Evolutionary conservation across 1,139 yeast genomes (phyloP), one percentile per base, ranked within the genome.

Genomic region (Magnusiomyces ingens): DNA sequence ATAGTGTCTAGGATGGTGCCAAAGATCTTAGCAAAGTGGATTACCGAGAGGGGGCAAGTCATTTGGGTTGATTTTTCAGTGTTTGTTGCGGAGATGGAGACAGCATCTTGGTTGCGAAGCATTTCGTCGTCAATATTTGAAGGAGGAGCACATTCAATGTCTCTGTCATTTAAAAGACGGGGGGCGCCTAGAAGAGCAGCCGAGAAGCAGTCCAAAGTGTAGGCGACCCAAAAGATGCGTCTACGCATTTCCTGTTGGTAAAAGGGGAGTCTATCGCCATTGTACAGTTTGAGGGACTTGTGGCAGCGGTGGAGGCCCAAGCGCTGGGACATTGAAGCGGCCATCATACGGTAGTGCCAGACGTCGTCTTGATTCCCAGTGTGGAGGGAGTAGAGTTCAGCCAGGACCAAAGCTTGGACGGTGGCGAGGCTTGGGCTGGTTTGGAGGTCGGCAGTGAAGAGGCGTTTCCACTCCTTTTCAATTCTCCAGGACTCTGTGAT

Each of bases 281-380:
- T 80, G 51, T 78, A 78, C 8, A 81, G 78, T 5, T 84, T 82
- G 4, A 89, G 91, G 0, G 94, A 91, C 13, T 91, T 85, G 13
- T 95, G 96, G 69, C 95, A 85, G 59, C 95, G 77, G 65, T 89
- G 95, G 51, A 90, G 74, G 61, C 96, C 80, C 53, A 90, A 71
- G 61, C 90, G 94, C 63, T 87, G 95, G 1, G 93, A 85, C 91
- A 87, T 85, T 29, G 90, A 82, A 4, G 85, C 81, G 6, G 85
- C 83, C 61, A 84, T 74, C 46, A 93, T 91, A 57, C 96, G 75
- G 47, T 85, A 74, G 55, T 84, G 85, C 71, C 88, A 89, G 56
- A 90, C 78, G 1, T 89, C 82, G 13, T 82, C 77, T 43, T 82
- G 78, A 66, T 86, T 90, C 15, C 95, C 95, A 8, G 80, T 79